Conservation (phyloP, 768 basidiomycete genomes). For the Macrolepiota dolichaula region DNA sequence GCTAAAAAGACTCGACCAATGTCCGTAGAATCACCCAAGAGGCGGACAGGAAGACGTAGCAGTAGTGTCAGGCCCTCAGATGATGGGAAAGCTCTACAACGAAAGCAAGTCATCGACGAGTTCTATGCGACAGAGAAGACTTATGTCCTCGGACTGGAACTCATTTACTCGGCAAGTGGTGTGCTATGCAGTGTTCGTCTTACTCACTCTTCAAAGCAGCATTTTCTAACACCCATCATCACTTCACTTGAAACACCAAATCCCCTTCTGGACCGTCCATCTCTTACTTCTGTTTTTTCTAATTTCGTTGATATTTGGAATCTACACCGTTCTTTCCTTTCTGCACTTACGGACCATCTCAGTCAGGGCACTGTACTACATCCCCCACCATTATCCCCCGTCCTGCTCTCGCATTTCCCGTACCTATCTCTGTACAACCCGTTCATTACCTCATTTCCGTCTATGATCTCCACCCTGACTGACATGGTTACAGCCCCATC, state of each 20-base stretch:
- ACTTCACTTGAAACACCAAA: constrained; percentile 64
- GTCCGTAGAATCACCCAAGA: constrained; percentile 37
- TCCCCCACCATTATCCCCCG: constrained; percentile 30
- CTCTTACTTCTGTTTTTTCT: constrained; percentile 74
- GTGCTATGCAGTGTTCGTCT: not conserved
- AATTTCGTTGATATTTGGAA: constrained; percentile 94
- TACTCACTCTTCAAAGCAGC: constrained; percentile 36
- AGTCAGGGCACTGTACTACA: constrained; percentile 20
- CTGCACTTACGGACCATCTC: constrained; percentile 49
- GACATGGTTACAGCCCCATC: constrained; percentile 47
- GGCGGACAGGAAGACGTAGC: constrained; percentile 34
- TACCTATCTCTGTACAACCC: constrained; percentile 86
- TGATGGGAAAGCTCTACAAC: constrained; percentile 44
- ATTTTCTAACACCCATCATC: constrained; percentile 81
- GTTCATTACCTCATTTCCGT: constrained; percentile 76
- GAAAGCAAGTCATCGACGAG: constrained; percentile 72
- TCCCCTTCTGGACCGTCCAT: constrained; percentile 65
- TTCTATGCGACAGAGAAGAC: constrained; percentile 79
- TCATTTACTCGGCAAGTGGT: constrained; percentile 72
- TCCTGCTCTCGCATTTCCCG: constrained; percentile 79
- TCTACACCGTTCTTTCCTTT: constrained; percentile 72
- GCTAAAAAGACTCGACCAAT: constrained; percentile 29
- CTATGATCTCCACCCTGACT: constrained; percentile 55
- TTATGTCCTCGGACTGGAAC: constrained; percentile 78
- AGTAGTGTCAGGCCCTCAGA: constrained; percentile 37